phyloP scores from a whole-genome alignment of 176 grass and related monocot species.

The Aechmea fasciata region DNA sequence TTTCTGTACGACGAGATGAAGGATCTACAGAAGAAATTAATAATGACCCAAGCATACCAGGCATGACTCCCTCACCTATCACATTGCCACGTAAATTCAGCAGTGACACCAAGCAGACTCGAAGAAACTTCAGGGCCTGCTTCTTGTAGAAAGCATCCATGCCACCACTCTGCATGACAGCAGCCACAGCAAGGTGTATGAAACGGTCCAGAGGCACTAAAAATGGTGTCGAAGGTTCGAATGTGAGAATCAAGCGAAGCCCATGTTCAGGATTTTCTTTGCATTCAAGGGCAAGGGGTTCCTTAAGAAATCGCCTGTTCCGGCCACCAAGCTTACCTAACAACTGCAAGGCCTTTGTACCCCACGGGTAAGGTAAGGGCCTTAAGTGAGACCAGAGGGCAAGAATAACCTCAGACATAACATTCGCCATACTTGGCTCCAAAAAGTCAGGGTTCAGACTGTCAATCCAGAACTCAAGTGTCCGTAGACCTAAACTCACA shows the following conservation, averaged over 20 bases:
- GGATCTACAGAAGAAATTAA: constrained; percentile 83
- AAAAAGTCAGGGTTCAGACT: constrained; percentile 98
- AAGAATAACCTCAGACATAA: constrained; percentile 97
- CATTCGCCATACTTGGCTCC: constrained; percentile 99
- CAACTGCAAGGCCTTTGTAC: constrained; percentile 84
- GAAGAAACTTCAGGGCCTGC: constrained; percentile 87
- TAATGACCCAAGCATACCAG: constrained; percentile 62
- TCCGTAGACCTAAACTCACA: constrained; percentile 85
- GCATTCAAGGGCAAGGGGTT: constrained; percentile 77
- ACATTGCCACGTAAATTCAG: constrained; percentile 92
- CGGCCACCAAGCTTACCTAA: constrained; percentile 90
- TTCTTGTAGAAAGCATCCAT: constrained; percentile 93
- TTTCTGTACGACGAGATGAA: constrained; percentile 67
- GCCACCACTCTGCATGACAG: constrained; percentile 67
- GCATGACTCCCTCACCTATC: constrained; percentile 53
- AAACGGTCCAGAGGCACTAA: constrained; percentile 89
- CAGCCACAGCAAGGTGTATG: constrained; percentile 82
- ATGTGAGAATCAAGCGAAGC: constrained; percentile 90
- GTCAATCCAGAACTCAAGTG: constrained; percentile 99
- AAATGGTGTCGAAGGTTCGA: constrained; percentile 96
- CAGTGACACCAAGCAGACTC: constrained; percentile 65
- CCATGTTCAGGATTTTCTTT: constrained; percentile 99
- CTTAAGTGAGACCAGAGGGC: constrained; percentile 96
- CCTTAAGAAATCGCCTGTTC: constrained; percentile 89
- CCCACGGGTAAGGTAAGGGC: constrained; percentile 81